Conservation (phyloP, 768 basidiomycete genomes). For the Phaeotremella fagi region DNA sequence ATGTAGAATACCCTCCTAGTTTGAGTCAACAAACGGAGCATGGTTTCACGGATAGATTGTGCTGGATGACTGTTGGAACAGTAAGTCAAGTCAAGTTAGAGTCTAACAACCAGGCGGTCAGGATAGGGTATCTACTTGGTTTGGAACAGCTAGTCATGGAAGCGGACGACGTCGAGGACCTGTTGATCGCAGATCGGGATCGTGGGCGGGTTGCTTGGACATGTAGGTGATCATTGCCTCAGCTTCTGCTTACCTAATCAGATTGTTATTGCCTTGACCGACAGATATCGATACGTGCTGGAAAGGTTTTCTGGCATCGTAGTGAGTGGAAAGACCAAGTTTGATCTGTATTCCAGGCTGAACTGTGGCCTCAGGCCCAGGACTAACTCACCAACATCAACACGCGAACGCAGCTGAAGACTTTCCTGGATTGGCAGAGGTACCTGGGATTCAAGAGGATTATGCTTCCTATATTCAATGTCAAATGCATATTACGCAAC, state of each 20-base stretch:
- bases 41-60: background rate
- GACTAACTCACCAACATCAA: background rate
- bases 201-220: background rate
- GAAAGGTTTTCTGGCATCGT: background rate
- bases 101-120: background rate
- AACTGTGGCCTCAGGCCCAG: background rate
- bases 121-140: background rate
- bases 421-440: background rate
- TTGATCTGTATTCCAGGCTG: background rate
- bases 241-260: no score
- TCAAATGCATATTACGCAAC: background rate
- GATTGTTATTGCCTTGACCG: background rate
- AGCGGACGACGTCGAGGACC: background rate
- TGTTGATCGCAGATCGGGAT: background rate
- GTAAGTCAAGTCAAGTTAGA: background rate
- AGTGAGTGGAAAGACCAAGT: background rate
- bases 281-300: background rate
- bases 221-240: background rate
- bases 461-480: background rate
- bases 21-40: background rate
- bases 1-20: background rate
- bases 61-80: background rate
- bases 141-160: background rate
- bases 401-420: background rate
- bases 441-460: background rate